A percentile compares a stretch with the other conserved stretches of the same genome.
Conservation (phyloP, 805 yeast species). For the Ogataea methanolica region DNA sequence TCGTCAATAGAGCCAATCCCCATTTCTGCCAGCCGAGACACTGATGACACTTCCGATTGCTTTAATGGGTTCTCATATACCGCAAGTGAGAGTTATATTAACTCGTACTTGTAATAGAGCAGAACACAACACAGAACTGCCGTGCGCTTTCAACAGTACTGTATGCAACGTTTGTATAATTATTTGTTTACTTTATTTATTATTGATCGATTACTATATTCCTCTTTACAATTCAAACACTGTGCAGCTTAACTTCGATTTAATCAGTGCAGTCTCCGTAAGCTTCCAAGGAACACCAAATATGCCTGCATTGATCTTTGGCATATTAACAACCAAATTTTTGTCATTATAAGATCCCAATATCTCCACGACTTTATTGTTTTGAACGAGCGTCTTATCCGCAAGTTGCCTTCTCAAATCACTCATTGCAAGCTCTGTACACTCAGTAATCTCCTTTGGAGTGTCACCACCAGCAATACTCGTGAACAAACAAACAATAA, state of each 20-base stretch:
- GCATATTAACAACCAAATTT: conserved; percentile 45
- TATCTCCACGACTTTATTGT: background rate
- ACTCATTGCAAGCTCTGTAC: conserved; percentile 47
- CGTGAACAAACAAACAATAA: conserved; percentile 71
- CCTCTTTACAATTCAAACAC: conserved; percentile 41
- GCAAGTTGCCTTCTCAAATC: conserved; percentile 40
- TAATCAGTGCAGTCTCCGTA: conserved; percentile 50
- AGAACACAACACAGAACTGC: background rate
- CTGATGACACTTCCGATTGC: conserved; percentile 8
- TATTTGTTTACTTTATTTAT: background rate
- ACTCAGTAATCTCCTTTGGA: conserved; percentile 40
- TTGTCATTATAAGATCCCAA: background rate
- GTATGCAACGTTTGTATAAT: background rate
- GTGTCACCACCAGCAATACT: conserved; percentile 50
- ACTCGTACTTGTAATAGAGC: conserved; percentile 16
- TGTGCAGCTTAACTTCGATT: conserved; percentile 31
- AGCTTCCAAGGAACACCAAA: conserved; percentile 75
- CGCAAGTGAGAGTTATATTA: conserved; percentile 36
- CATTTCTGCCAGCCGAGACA: background rate
- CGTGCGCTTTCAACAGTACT: background rate
- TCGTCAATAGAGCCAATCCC: conserved; percentile 10
- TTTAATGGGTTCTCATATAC: conserved; percentile 43
- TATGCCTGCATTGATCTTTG: conserved; percentile 76
- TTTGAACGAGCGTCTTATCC: conserved; percentile 7
- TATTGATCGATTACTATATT: background rate